Evolutionary conservation across 2,329 filamentous ascomycete species (phyloP).

Genomic region (Xylaria sp.): DNA sequence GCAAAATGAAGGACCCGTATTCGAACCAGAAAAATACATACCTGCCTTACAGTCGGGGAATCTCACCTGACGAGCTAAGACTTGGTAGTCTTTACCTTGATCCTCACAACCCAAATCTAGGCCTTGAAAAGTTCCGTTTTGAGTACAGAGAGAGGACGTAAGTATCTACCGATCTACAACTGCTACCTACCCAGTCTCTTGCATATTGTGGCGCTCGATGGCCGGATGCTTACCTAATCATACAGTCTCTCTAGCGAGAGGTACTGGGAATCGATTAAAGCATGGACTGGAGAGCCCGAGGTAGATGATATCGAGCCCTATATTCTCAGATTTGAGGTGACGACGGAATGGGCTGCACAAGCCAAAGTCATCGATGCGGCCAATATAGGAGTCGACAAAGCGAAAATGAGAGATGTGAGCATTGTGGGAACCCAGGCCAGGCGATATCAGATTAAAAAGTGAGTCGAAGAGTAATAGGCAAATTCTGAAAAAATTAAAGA

Average conservation of each 20-base stretch:
- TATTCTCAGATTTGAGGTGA: conserved; percentile 24
- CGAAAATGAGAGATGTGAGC: conserved; percentile 27
- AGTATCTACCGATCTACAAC: not conserved
- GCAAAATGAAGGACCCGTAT: conserved; percentile 30
- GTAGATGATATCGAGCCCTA: conserved; percentile 33
- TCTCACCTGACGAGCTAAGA: conserved; percentile 30
- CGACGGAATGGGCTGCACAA: conserved; percentile 29
- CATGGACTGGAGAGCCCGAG: conserved; percentile 31
- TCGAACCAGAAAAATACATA: conserved; percentile 33
- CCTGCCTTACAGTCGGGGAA: conserved; percentile 32
- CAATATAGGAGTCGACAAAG: conserved; percentile 26
- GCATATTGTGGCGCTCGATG: not conserved
- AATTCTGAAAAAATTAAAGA: not conserved
- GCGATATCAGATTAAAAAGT: conserved; percentile 37
- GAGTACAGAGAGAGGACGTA: conserved; percentile 31
- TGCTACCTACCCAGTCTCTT: not conserved
- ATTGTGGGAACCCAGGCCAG: conserved; percentile 30
- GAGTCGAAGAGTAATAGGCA: not conserved
- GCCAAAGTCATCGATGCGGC: conserved; percentile 30
- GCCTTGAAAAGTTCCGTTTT: conserved; percentile 33
- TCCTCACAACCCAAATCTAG: conserved; percentile 30
- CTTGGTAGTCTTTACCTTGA: conserved; percentile 34
- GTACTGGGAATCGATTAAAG: conserved; percentile 31
- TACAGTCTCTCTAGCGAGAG: conserved; percentile 24
- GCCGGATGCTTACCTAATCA: conserved; percentile 1